phyloP scores from a whole-genome alignment of 164 flowering plant species.

The Aristolochia contorta region DNA sequence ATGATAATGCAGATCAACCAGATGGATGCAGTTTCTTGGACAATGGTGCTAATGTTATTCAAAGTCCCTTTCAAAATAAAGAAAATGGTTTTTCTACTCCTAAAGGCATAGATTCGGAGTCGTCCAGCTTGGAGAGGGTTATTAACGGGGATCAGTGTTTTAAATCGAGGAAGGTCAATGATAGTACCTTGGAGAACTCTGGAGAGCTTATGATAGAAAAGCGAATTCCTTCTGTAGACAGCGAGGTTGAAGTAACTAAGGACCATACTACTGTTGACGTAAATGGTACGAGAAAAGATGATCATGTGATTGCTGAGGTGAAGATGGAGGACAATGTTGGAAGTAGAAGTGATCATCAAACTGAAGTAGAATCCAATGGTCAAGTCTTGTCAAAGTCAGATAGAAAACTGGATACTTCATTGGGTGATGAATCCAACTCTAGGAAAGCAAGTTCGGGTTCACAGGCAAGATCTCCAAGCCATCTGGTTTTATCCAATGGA shows the following conservation, averaged over 20 bases:
- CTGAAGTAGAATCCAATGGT: constrained; percentile 18
- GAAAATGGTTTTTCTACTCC: neutral
- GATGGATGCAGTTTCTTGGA: constrained; percentile 27
- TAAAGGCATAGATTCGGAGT: constrained; percentile 54
- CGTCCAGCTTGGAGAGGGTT: constrained; percentile 42
- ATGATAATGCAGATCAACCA: constrained; percentile 17
- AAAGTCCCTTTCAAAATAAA: constrained; percentile 26
- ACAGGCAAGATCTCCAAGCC: constrained; percentile 15
- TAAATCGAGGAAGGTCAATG: constrained; percentile 16
- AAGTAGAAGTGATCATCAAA: constrained; percentile 15
- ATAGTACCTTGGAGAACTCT: constrained; percentile 5
- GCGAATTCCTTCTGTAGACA: no score
- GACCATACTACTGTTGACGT: neutral
- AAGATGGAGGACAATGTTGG: neutral
- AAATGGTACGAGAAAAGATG: neutral
- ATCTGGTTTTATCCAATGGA: constrained; percentile 12
- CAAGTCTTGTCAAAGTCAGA: constrained; percentile 18
- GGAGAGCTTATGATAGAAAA: no score
- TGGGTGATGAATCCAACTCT: constrained; percentile 13
- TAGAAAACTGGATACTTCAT: constrained; percentile 9
- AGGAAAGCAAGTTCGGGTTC: constrained; percentile 13
- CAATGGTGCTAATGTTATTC: constrained; percentile 18
- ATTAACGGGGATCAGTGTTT: constrained; percentile 30
- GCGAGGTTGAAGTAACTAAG: neutral
- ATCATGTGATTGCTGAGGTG: neutral